Percentiles rank a stretch among this genome's conserved stretches.
These are phyloP conservation scores for Zygosaccharomyces pseudobailii DNA, from an alignment of 1,139 yeast species.

Conservation along the genomic window DNA sequence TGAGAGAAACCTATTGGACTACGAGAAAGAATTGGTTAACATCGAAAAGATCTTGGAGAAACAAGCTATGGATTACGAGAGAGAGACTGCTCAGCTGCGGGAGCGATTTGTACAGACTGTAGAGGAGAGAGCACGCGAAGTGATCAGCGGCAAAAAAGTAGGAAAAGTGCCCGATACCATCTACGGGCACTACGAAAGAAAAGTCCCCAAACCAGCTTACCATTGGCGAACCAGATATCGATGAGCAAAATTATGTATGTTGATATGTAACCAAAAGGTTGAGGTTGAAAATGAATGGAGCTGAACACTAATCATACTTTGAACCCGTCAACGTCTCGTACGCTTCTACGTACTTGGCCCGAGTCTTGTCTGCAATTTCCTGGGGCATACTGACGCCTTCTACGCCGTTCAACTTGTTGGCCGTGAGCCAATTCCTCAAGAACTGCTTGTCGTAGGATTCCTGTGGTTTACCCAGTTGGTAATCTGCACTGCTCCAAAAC, in stretches of 20 bases:
- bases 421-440: constrained; percentile 91
- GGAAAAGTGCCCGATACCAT: constrained; percentile 23
- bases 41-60: constrained; percentile 43
- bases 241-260: constrained; percentile 4
- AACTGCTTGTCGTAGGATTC: constrained; percentile 95
- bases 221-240: constrained; percentile 29
- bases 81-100: constrained; percentile 23
- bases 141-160: constrained; percentile 27
- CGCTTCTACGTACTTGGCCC: constrained; percentile 83
- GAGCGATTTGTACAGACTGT: constrained; percentile 31
- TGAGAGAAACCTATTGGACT: constrained; percentile 44
- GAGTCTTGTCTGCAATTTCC: constrained; percentile 61
- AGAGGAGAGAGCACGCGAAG: constrained; percentile 31
- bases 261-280: background rate
- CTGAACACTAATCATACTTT: background rate
- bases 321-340: constrained; percentile 75
- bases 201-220: constrained; percentile 25
- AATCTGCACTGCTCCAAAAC: constrained; percentile 77
- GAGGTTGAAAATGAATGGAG: too few relatives aligned
- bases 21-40: constrained; percentile 51
- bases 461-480: constrained; percentile 70
- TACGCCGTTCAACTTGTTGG: constrained; percentile 68
- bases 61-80: constrained; percentile 31
- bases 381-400: constrained; percentile 81
- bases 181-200: constrained; percentile 17